Conservation (phyloP, 345 rosid genomes). For the Populus euphratica region DNA sequence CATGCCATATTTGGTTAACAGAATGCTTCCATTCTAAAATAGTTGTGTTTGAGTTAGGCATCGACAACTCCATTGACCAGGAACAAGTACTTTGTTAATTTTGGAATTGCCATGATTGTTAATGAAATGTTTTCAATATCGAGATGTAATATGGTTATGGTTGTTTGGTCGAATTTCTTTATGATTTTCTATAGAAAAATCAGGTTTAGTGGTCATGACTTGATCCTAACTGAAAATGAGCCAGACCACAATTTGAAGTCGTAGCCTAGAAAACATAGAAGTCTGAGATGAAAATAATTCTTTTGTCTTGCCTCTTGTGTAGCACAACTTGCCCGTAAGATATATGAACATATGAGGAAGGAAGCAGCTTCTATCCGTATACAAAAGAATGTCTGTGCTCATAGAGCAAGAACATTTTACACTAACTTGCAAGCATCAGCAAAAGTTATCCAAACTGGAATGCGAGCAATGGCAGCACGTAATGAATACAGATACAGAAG, state of each 20-base stretch:
- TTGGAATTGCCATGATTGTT: not conserved
- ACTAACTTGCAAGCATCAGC: conserved; percentile 42
- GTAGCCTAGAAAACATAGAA: not conserved
- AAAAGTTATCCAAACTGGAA: conserved; percentile 49
- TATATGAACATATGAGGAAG: conserved; percentile 46
- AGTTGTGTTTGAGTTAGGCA: too few relatives aligned
- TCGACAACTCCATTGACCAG: not conserved
- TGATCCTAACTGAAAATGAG: not conserved
- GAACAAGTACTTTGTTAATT: not conserved
- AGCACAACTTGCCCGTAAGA: conserved; percentile 60
- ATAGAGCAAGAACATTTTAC: conserved; percentile 41
- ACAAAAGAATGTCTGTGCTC: conserved; percentile 45
- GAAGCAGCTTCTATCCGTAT: conserved; percentile 52
- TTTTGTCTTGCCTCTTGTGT: conserved; percentile 13
- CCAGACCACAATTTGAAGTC: not conserved
- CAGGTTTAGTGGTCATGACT: not conserved
- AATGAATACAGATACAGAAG: conserved; percentile 47
- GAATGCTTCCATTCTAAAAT: not conserved
- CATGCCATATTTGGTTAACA: not conserved
- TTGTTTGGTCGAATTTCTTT: not conserved
- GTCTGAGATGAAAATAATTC: conserved; percentile 1
- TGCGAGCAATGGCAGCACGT: conserved; percentile 56
- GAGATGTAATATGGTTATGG: not conserved
- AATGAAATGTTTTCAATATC: not conserved
- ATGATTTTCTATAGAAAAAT: not conserved